Conservation (phyloP, 169 alveolate genomes). For the Plasmodium vinckei region DNA sequence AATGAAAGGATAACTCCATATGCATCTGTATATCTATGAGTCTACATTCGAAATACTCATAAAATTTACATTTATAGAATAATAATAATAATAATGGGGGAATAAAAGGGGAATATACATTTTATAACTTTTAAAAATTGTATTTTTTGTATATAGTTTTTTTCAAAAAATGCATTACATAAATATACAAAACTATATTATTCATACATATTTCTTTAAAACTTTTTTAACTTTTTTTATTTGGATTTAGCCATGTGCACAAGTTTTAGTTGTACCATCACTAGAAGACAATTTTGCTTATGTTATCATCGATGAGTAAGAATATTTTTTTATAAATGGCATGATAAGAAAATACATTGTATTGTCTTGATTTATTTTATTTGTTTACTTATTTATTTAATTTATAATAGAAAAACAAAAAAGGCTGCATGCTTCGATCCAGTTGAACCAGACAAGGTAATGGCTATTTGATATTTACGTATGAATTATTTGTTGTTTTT, state of each 20-base stretch:
- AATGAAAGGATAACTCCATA: background rate
- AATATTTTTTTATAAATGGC: background rate
- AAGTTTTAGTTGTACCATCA: slow-evolving; percentile 47
- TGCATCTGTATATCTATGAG: slow-evolving; percentile 8
- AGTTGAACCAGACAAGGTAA: slow-evolving; percentile 82
- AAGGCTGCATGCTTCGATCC: slow-evolving; percentile 88
- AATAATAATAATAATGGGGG: background rate
- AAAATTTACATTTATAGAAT: background rate
- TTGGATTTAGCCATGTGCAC: slow-evolving; percentile 42
- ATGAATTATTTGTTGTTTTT: background rate
- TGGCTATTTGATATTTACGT: background rate
- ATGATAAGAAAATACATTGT: background rate
- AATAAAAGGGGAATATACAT: background rate
- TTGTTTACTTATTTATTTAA: too few relatives aligned
- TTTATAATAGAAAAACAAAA: slow-evolving; percentile 54
- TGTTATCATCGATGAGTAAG: slow-evolving; percentile 58
- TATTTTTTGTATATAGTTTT: too few relatives aligned
- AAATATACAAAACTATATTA: too few relatives aligned
- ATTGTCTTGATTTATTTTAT: too few relatives aligned
- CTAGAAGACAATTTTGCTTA: slow-evolving; percentile 49
- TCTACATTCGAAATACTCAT: background rate
- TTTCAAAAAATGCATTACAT: too few relatives aligned
- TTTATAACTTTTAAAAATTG: too few relatives aligned
- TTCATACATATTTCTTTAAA: too few relatives aligned
- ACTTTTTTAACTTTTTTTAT: background rate